Evolutionary conservation across 768 basidiomycete species (phyloP).

Genomic region (Floccularia luteovirens): DNA sequence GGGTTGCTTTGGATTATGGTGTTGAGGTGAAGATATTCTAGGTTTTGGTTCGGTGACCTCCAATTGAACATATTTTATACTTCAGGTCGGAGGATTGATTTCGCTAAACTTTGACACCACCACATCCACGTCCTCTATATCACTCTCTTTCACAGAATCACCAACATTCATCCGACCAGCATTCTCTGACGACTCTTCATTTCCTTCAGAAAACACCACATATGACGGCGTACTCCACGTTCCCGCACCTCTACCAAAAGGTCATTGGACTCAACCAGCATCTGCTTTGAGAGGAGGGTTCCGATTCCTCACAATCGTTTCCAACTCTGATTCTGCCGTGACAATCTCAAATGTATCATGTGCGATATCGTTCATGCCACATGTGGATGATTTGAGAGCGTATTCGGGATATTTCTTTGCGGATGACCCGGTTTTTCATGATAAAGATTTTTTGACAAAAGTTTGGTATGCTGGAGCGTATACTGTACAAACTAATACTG

Average conservation of each 20-base stretch:
- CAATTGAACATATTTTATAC: neutral
- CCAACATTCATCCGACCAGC: slow-evolving; percentile 44
- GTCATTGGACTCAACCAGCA: slow-evolving; percentile 42
- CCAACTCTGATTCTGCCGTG: slow-evolving; percentile 21
- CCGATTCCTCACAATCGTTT: slow-evolving; percentile 42
- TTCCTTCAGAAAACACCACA: slow-evolving; percentile 33
- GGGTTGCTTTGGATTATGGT: slow-evolving; percentile 49
- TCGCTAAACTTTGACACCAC: slow-evolving; percentile 34
- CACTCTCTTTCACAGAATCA: slow-evolving; percentile 54
- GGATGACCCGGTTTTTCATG: slow-evolving; percentile 32
- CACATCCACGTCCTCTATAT: slow-evolving; percentile 24
- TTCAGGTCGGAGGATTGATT: slow-evolving; percentile 45
- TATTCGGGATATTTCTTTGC: slow-evolving; percentile 50
- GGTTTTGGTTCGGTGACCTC: neutral
- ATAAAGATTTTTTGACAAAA: slow-evolving; percentile 44
- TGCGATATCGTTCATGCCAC: slow-evolving; percentile 47
- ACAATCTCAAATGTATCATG: slow-evolving; percentile 42
- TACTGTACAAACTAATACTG: slow-evolving; percentile 52
- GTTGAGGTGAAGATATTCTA: slow-evolving; percentile 28
- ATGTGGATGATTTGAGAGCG: slow-evolving; percentile 35
- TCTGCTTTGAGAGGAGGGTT: slow-evolving; percentile 42
- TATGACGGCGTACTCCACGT: slow-evolving; percentile 35
- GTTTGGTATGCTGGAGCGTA: slow-evolving; percentile 59
- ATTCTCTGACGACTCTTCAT: slow-evolving; percentile 46
- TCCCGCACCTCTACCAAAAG: slow-evolving; percentile 23